Conservation (phyloP, 371 early-diverging fungal species). For the Racocetra persica region DNA sequence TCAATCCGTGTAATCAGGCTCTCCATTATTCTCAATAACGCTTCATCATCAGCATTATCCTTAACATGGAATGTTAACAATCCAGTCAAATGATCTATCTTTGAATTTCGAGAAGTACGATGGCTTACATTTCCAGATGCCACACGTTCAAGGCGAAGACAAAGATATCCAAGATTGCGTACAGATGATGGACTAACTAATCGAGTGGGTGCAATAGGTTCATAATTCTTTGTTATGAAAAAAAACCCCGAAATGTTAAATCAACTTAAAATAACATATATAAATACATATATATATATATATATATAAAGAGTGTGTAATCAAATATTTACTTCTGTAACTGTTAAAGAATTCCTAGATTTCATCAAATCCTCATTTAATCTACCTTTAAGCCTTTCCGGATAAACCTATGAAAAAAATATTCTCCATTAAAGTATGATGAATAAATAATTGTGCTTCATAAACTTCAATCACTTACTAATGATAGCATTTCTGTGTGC, state of each 20-base stretch:
- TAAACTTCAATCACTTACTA: slow-evolving; percentile 58
- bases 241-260: not conserved
- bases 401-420: slow-evolving; percentile 8
- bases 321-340: not conserved
- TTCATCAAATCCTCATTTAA: slow-evolving; percentile 41
- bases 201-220: slow-evolving; percentile 36
- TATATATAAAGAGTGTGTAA: too few relatives aligned
- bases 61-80: slow-evolving; percentile 56
- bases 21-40: slow-evolving; percentile 63
- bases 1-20: slow-evolving; percentile 68
- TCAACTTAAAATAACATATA: too few relatives aligned
- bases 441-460: not conserved
- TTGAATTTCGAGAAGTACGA: slow-evolving; percentile 40
- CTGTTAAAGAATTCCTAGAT: not conserved
- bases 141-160: slow-evolving; percentile 64
- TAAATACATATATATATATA: too few relatives aligned
- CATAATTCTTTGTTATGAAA: slow-evolving; percentile 32
- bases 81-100: slow-evolving; percentile 47
- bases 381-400: slow-evolving; percentile 38
- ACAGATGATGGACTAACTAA: slow-evolving; percentile 56
- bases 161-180: slow-evolving; percentile 54
- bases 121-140: slow-evolving; percentile 53
- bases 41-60: slow-evolving; percentile 65
- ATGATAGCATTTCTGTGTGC: slow-evolving; percentile 84
- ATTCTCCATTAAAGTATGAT: not conserved